Evolutionary conservation across 768 basidiomycete species (phyloP).

Genomic region (Pilatotrama ljubarskyi): DNA sequence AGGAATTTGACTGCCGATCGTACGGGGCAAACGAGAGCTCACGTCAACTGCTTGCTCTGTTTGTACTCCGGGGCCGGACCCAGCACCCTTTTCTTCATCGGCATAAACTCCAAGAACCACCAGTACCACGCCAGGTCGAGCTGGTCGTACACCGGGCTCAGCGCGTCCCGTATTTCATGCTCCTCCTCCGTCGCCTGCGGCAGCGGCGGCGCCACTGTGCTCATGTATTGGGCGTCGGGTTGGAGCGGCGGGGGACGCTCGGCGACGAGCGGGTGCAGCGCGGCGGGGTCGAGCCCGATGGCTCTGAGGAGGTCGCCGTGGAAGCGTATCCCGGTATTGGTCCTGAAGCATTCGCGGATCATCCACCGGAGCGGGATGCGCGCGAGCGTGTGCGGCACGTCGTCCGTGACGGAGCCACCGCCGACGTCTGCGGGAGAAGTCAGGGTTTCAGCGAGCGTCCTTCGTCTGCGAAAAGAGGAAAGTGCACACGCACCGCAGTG

Average conservation of each 20-base stretch:
- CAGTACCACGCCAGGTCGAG: conserved; percentile 46
- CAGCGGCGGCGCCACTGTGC: conserved; percentile 14
- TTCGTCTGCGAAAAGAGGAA: background rate
- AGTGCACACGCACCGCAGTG: conserved; percentile 56
- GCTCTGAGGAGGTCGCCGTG: conserved; percentile 30
- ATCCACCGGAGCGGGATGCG: conserved; percentile 68
- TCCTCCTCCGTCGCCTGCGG: conserved; percentile 46
- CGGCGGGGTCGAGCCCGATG: conserved; percentile 34
- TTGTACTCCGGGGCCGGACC: conserved; percentile 19
- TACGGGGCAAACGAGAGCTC: background rate
- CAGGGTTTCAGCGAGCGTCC: background rate
- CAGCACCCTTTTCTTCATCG: conserved; percentile 31
- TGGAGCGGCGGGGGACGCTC: conserved; percentile 27
- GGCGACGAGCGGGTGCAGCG: conserved; percentile 29
- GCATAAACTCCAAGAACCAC: conserved; percentile 66
- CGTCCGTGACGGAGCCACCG: conserved; percentile 68
- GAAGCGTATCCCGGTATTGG: conserved; percentile 45
- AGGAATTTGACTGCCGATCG: too few relatives aligned
- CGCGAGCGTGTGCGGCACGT: conserved; percentile 56
- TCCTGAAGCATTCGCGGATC: conserved; percentile 51
- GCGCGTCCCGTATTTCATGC: conserved; percentile 61
- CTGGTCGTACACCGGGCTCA: conserved; percentile 58
- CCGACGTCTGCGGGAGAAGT: conserved; percentile 56
- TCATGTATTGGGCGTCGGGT: background rate
- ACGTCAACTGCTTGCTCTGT: conserved; percentile 15